These are phyloP conservation scores for Aspergillus clavatus DNA, from an alignment of 2,329 filamentous ascomycete genomes.

Conservation along the genomic window DNA sequence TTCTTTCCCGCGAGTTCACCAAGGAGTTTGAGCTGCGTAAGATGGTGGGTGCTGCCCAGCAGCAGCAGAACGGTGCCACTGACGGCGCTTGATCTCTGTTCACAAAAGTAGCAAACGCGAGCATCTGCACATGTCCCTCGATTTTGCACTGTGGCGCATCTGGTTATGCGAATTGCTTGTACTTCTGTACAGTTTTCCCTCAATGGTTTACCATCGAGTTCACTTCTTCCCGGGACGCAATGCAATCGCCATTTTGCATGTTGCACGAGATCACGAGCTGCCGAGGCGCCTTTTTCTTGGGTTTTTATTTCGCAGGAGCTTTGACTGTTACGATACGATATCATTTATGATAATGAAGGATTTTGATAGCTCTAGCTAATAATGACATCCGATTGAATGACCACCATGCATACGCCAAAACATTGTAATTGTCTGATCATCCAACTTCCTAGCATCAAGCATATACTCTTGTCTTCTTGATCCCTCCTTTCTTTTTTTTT, in stretches of 20 bases:
- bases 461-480: too few species aligned
- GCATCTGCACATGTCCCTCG: not conserved
- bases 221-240: not conserved
- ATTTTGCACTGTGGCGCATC: not conserved
- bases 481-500: too few species aligned
- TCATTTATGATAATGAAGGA: not conserved
- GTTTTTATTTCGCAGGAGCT: not conserved
- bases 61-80: conserved; percentile 30
- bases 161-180: not conserved
- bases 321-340: not conserved
- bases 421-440: too few species aligned
- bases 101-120: not conserved
- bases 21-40: conserved; percentile 87
- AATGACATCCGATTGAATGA: not conserved
- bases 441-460: too few species aligned
- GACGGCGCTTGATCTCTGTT: conserved; percentile 15
- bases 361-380: not conserved
- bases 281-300: not conserved
- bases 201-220: too few species aligned
- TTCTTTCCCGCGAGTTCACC: conserved; percentile 80
- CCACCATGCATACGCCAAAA: not conserved
- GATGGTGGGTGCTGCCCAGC: conserved; percentile 66
- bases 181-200: not conserved
- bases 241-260: not conserved
- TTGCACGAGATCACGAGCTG: not conserved